Percentiles rank a stretch among this genome's conserved stretches.
Conservation (phyloP, 2,329 filamentous ascomycete genomes). For the Ilyonectria destructans region DNA sequence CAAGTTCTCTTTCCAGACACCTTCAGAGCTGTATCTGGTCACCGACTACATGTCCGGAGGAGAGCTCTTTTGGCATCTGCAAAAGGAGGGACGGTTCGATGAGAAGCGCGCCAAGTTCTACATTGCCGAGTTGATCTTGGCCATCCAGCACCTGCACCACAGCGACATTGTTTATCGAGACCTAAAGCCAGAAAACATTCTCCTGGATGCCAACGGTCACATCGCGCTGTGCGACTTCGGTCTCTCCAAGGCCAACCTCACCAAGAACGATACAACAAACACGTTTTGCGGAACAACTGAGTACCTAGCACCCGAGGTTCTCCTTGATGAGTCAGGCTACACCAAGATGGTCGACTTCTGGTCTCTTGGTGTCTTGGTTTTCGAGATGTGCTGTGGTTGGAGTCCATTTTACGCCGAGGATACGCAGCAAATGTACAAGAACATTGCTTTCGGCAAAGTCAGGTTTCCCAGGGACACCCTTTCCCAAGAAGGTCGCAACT, state of each 20-base stretch:
- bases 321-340: constrained; percentile 96
- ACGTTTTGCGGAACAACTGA: constrained; percentile 99
- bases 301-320: constrained; percentile 94
- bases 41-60: constrained; percentile 99
- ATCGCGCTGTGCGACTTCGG: constrained; percentile 99
- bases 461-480: constrained; percentile 95
- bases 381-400: constrained; percentile 99
- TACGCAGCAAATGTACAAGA: constrained; percentile 99
- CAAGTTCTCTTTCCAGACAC: constrained; percentile 99
- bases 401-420: constrained; percentile 99
- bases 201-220: constrained; percentile 96
- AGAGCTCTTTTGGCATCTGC: constrained; percentile 98
- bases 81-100: constrained; percentile 96
- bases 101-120: constrained; percentile 98
- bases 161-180: constrained; percentile 99
- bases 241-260: constrained; percentile 96
- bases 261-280: constrained; percentile 97
- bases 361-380: constrained; percentile 97
- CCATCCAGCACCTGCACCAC: constrained; percentile 94
- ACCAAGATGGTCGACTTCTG: constrained; percentile 99
- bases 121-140: constrained; percentile 96
- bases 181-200: constrained; percentile 96
- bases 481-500: constrained; percentile 95
- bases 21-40: constrained; percentile 96
- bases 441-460: constrained; percentile 99